Evolutionary conservation across 73 alveolate genomes (phyloP).

Genomic region (Effrenium voratum): DNA sequence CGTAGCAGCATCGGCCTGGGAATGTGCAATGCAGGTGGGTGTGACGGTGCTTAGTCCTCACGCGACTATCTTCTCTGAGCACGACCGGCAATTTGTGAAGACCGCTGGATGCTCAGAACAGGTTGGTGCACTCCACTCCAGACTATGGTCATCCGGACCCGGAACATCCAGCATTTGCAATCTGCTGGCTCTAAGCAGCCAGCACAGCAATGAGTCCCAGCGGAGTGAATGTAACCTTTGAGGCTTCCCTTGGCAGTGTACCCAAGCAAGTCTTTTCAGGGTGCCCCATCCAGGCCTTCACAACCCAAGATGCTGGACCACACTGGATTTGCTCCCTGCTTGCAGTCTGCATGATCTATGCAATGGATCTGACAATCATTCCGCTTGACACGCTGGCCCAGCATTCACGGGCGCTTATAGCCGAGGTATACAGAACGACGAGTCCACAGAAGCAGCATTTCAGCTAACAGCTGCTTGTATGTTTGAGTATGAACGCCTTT

Average conservation of each 20-base stretch:
- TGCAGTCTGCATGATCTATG: background rate
- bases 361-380: background rate
- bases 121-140: background rate
- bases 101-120: conserved; percentile 8
- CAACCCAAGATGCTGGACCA: conserved; percentile 89
- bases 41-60: conserved; percentile 84
- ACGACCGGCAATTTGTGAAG: conserved; percentile 68
- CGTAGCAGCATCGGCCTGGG: no score
- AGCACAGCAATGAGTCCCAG: background rate
- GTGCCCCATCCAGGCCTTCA: conserved; percentile 49
- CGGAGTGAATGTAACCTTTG: background rate
- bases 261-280: background rate
- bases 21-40: conserved; percentile 43
- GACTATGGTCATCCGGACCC: background rate
- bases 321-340: conserved; percentile 68
- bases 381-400: background rate
- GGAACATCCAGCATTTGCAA: background rate
- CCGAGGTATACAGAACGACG: conserved; percentile 78
- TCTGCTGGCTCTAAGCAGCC: background rate
- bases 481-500: background rate
- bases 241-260: background rate
- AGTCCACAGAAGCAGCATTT: conserved; percentile 65
- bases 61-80: conserved; percentile 91
- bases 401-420: background rate
- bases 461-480: conserved; percentile 41